Base-by-base conservation (phyloP, 352 stramenopile species). In the Pythium rhizo-oryzae region DNA sequence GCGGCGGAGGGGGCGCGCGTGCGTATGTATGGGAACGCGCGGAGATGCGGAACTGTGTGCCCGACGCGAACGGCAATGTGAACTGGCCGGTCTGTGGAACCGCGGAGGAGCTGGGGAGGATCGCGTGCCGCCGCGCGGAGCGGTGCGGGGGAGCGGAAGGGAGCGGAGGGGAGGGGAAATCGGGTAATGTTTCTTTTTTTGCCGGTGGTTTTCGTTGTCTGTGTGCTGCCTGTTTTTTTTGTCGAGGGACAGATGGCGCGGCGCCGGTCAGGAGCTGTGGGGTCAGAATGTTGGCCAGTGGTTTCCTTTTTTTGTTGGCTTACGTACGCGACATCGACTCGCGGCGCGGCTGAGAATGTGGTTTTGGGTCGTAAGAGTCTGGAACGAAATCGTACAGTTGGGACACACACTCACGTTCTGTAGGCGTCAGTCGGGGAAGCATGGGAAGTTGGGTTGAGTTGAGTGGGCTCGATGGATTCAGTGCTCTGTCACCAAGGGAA, bases 131-230 rank as follows among this genome's bases (percentile, higher is more conserved):
- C 28, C 28, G 28, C 28, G 28, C 28, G 28, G 28, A 33, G 28
- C 28, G 28, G 35, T 23, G 19, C 24, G 28, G 16, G 52, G 13
- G 30, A 21, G 51, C 3, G 5, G 18, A 8, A 30, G 9, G 4
- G 15, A 19, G 15, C 6, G 35, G 39, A 28, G 60, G 18, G 24
- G 62, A 49, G 43, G 21, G 23, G 21, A 47, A 62, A 55, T 28
- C 21, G 44, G 44, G 35, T 56, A 59, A 62, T 62, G 54, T 62
- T 69, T 41, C 53, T 55, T 69, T 69, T 69, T 63, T 62, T 69
- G 28, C 49, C 23, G 11, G 37, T 25, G 62, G 58, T 16, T 55
- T 28, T 59, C 39, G 21, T 60, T 33, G 30, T 52, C 43, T 56
- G 52, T 50, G 51, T 44, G 41, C 7, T 47, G 55, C 23, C 44